These are phyloP conservation scores for Cladosporium cucumerinum DNA, from an alignment of 2,329 filamentous ascomycete species.

Conservation along the genomic window DNA sequence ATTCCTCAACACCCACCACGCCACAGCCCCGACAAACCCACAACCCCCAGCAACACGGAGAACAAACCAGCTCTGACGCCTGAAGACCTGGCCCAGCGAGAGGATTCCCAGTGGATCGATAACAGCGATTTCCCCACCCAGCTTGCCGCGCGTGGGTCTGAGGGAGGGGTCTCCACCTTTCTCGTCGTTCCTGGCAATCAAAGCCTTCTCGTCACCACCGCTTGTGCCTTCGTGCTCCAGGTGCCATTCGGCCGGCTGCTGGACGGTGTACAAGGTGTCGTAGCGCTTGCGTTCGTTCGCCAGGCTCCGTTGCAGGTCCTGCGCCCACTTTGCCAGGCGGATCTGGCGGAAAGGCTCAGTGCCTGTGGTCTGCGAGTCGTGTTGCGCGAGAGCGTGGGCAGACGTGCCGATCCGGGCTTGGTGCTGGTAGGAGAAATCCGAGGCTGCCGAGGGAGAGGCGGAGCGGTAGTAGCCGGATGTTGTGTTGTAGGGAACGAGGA, in stretches of 20 bases:
- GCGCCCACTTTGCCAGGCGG: conserved; percentile 77
- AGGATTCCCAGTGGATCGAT: conserved; percentile 76
- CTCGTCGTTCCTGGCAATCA: conserved; percentile 15
- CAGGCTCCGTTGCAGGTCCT: conserved; percentile 72
- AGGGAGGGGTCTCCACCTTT: conserved; percentile 21
- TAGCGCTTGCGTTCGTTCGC: conserved; percentile 69
- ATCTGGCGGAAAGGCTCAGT: conserved; percentile 62
- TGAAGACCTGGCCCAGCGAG: conserved; percentile 57
- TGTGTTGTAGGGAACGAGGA: conserved; percentile 31
- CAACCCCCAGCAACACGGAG: conserved; percentile 72
- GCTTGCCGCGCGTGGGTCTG: conserved; percentile 29
- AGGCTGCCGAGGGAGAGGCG: conserved; percentile 31
- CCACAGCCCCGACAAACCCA: conserved; percentile 68
- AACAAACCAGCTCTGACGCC: conserved; percentile 61
- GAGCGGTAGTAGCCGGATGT: conserved; percentile 34
- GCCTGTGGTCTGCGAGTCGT: conserved; percentile 34
- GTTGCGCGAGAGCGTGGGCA: conserved; percentile 53
- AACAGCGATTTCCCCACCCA: conserved; percentile 36
- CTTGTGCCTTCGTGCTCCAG: conserved; percentile 56
- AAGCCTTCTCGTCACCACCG: conserved; percentile 39
- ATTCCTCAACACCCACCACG: conserved; percentile 37
- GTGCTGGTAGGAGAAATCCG: conserved; percentile 1
- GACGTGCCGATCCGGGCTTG: conserved; percentile 11
- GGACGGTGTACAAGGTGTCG: conserved; percentile 46
- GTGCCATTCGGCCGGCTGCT: conserved; percentile 60